Evolutionary conservation across 2,329 filamentous ascomycete species (phyloP), one percentile per base, ranked within the genome.

Genomic region (Myotisia sp.): DNA sequence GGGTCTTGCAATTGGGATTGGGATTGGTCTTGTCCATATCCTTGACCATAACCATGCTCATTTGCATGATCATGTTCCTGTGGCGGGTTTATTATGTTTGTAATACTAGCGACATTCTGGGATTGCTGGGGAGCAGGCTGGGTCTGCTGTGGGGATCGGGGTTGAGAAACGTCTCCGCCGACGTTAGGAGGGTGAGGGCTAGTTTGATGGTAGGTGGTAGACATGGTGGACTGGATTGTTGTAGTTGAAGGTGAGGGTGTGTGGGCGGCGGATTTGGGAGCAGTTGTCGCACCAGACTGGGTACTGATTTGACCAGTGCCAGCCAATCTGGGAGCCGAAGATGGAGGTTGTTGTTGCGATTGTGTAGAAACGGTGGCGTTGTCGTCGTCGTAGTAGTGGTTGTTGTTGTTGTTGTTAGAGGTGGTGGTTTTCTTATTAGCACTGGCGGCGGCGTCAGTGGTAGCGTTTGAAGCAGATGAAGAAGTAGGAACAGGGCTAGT

Each of bases 61-160:
- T 35, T 36, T 18, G 44, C 42, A 29, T 42, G 51, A 29, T 53
- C 47, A 7, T 41, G 36, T 40, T 64, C 59, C 40, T 74, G 68
- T 19, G 69, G 63, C 17, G 66, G 67, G 51, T 90, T 77, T 61
- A 90, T 85, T 47, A 92, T 68, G 58, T 87, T 86, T 51, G 76
- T 78, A 63, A 90, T 90, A 50, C 74, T 82, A 39, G 82, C 77
- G 42, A 79, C 68, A 60, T 82, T 83, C 30, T 44, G 42, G 36
- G 46, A 45, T 36, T 68, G 64, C 41, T 71, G 67, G 16, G 27
- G 36, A 6, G 17, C 22, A 16, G 28, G 28, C 20, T 43, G 47
- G 60, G 56, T 42, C 59, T 62, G 43, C 42, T 51, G 37, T 45
- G 53, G 43, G 43, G 51, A 44, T 39, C 50, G 43, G 37, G 49